Conservation (phyloP, 257 asterid species). For the Solanum appendiculatum region DNA sequence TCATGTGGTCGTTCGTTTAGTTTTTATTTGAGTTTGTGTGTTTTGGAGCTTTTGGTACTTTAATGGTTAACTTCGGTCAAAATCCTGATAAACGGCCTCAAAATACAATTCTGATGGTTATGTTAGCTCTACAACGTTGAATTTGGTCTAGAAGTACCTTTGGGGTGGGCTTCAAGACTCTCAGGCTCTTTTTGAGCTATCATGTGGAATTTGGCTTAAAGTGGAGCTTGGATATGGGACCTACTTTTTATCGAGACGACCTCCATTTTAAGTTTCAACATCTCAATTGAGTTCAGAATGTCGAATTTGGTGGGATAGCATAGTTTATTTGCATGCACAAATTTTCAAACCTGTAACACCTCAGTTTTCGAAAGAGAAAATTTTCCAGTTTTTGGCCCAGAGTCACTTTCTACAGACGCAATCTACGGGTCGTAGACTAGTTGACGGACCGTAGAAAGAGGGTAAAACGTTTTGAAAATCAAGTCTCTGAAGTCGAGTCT, state of each 20-base stretch:
- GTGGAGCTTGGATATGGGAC: no score
- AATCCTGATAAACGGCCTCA: not conserved
- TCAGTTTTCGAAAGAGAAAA: no score
- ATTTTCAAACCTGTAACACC: no score
- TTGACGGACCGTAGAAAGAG: no score
- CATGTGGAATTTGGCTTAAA: not conserved
- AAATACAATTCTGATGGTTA: not conserved
- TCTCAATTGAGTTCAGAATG: not conserved
- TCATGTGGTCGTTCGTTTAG: not conserved
- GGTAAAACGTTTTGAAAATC: no score
- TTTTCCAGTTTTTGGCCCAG: no score
- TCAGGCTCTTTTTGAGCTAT: not conserved
- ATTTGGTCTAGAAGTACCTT: not conserved
- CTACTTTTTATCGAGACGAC: not conserved
- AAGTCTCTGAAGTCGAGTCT: no score
- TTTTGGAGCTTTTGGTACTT: no score
- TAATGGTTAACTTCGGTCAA: not conserved
- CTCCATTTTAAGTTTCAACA: not conserved
- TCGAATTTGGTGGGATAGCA: not conserved
- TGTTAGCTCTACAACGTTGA: not conserved
- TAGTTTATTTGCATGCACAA: no score
- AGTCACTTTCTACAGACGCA: no score
- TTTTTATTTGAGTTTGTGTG: not conserved
- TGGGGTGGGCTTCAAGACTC: not conserved
- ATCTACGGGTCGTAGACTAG: no score